Evolutionary conservation across 148 eudicot species (phyloP).

Genomic region (Rhododendron henanense): DNA sequence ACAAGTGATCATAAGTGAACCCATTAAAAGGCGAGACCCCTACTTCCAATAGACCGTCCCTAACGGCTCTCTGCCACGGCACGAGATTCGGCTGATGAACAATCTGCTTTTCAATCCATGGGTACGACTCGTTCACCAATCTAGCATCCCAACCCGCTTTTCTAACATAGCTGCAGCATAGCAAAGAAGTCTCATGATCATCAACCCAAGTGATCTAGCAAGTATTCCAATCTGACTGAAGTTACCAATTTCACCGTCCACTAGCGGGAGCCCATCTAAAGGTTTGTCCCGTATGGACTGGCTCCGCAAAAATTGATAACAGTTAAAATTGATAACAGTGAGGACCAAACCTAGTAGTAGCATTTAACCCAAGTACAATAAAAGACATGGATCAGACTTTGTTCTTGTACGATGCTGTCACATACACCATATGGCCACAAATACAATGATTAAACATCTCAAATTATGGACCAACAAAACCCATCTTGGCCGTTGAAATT

Average conservation of each 20-base stretch:
- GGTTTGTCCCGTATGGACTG: too few relatives aligned
- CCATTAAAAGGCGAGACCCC: slow-evolving; percentile 89
- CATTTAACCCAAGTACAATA: not conserved
- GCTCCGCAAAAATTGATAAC: not conserved
- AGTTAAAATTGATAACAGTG: too few relatives aligned
- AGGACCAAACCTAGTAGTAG: not conserved
- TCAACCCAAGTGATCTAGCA: not conserved
- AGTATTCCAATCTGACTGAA: not conserved
- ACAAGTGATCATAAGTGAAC: slow-evolving; percentile 82
- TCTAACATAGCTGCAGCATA: slow-evolving; percentile 50
- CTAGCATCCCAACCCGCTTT: slow-evolving; percentile 69
- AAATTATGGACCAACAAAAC: not conserved
- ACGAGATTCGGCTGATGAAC: slow-evolving; percentile 58
- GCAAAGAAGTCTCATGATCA: not conserved
- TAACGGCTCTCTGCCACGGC: slow-evolving; percentile 66
- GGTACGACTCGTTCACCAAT: slow-evolving; percentile 79
- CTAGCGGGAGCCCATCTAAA: not conserved
- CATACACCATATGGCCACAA: not conserved
- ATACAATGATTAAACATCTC: not conserved
- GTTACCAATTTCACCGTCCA: not conserved
- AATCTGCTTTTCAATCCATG: slow-evolving; percentile 87
- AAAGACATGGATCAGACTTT: not conserved
- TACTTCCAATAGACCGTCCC: slow-evolving; percentile 69
- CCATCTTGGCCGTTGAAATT: not conserved
- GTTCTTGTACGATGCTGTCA: not conserved